Base-by-base conservation (phyloP, 1,139 yeast genomes). In the Suhomyces anneliseae region DNA sequence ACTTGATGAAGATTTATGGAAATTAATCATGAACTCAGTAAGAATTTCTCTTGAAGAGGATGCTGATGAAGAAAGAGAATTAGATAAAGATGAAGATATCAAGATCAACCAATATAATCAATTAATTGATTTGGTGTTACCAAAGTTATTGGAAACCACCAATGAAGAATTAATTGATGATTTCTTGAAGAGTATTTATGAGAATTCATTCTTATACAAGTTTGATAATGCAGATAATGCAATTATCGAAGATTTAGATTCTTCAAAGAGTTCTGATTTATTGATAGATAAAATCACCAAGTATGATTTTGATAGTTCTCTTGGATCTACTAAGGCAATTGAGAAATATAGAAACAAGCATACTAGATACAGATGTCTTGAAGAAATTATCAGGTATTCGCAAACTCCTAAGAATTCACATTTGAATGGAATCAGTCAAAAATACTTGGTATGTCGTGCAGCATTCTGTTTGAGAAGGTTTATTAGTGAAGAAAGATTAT, bases 201-300 rank as follows among this genome's bases (percentile, higher is more conserved):
- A 71, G 1, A 64, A 75, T 14, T 83, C 89, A 2, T 78, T 76
- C 49, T 60, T 82, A 12, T 83, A 81, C 58, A 70, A 72, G 34
- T 64, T 72, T 29, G 81, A 76, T 50, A 79, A 75, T 27, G 56
- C 74, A 9, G 84, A 78, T 36, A 24, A 32, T 6, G 37, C 37
- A 14, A 31, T 52, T 32, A 44, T 47, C 10, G 34, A 42, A 19
- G 45, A 44, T 5, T n/a, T 19, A 10, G 48, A 44, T 10, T 40
- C 37, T 6, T 7, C 19, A 10, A 39, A 35, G 1, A 27, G 15
- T 19, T 46, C 38, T 31, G 49, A 42, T 3, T 36, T 32, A 27
- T 29, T 40, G 35, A 56, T 63, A 11, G 53, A 54, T n/a, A 53
- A 52, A 26, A 57, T 69, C 36, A 51, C 61, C 2, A 40, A 45